These are phyloP conservation scores for Pythium guiyangense DNA, from an alignment of 352 stramenopile species.

Conservation along the genomic window DNA sequence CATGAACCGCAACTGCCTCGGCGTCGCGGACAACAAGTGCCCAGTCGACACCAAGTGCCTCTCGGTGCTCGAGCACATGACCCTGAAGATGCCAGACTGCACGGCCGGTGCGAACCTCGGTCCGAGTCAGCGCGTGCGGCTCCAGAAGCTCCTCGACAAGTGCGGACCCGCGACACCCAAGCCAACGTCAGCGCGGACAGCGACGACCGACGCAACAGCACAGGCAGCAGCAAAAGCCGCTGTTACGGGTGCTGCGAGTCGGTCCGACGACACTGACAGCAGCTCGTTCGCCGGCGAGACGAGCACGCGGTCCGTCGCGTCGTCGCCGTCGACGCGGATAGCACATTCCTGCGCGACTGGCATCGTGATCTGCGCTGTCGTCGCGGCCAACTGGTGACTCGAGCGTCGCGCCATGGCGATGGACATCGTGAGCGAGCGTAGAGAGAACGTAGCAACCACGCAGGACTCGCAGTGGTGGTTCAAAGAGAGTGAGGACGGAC, in stretches of 20 bases:
- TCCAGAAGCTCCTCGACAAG: neutral
- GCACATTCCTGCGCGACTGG: neutral
- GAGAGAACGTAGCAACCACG: neutral
- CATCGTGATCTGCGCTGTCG: neutral
- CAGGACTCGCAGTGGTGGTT: neutral
- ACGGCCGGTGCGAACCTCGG: neutral
- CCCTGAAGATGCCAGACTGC: conserved; percentile 11
- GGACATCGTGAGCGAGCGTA: too few species aligned
- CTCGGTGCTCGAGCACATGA: neutral
- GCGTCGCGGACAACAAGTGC: conserved; percentile 10
- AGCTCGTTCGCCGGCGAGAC: neutral
- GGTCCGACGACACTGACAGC: neutral
- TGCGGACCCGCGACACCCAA: neutral
- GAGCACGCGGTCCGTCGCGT: neutral
- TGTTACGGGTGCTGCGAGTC: neutral
- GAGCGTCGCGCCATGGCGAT: too few species aligned
- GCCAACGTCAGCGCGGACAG: neutral
- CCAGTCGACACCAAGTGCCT: conserved; percentile 1
- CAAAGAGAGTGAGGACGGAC: neutral
- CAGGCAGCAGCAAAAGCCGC: neutral
- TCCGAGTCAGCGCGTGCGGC: neutral
- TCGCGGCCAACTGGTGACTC: neutral
- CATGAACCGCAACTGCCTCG: conserved; percentile 2
- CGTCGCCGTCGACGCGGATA: neutral
- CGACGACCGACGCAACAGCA: neutral